Base-by-base conservation (phyloP, 805 yeast genomes). In the Middelhovenomyces tepae region DNA sequence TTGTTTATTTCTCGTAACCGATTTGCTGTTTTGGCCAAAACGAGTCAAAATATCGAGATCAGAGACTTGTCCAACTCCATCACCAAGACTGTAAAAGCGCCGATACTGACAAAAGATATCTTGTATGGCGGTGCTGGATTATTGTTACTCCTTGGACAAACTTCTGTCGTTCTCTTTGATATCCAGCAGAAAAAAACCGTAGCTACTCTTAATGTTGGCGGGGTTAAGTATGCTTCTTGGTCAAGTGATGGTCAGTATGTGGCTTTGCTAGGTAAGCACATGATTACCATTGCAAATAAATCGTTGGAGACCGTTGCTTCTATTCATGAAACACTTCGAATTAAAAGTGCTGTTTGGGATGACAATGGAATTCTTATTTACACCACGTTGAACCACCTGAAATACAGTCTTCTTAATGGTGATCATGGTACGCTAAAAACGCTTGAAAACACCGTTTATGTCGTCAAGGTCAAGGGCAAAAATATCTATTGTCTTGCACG, bases 281-380 rank as follows among this genome's bases (percentile, higher is more conserved):
- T 91, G 14, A 82, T 91, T 48, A 81, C 94, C 9, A 76, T 91
- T 48, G 94, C 87, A 18, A 77, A 75, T 48, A 79, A 77, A 56
- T 13, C 19, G 7, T 69, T 89, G 47, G 86, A 84, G 53, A 61
- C 75, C 37, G 66, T 86, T 25, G 76, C 89, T 34, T 75, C 94
- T 2, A 71, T 86, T 74, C 96, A 86, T 56, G 99, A 91, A 65
- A 89, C 97, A 3, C 91, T 91, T 47, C 71, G 98, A 57, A 85
- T 91, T 51, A 91, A 91, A 65, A 78, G 93, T 62, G 96, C 95
- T 29, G 84, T 94, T 13, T 91, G 96, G 96, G 97, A 91, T 57
- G 95, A 86, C 47, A 66, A 82, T 31, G 89, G 89, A 34, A 94
- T 93, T 20, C 70, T 91, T 56, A 69, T 91, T 45, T 91, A 89